Percentiles rank a stretch among this genome's conserved stretches.
phyloP scores from a whole-genome alignment of 805 yeast genomes.

The Cyberlindnera mycetangii region DNA sequence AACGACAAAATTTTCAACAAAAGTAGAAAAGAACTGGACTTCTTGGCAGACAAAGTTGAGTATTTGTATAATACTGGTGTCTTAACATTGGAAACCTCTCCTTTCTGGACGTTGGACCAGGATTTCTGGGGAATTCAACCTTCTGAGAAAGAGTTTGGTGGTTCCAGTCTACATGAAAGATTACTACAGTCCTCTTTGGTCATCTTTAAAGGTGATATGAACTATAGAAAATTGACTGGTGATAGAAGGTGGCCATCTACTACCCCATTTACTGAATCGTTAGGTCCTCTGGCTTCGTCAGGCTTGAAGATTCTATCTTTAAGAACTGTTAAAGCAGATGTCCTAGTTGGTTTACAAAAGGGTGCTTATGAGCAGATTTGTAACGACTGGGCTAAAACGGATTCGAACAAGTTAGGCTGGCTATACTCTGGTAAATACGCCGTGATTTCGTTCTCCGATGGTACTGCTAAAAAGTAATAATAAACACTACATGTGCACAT shows the following conservation, averaged over 20 bases:
- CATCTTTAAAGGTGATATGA: conserved; percentile 92
- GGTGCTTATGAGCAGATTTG: conserved; percentile 73
- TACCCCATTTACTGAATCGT: conserved; percentile 68
- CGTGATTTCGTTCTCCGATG: conserved; percentile 62
- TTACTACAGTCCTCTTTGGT: conserved; percentile 64
- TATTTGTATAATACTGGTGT: conserved; percentile 44
- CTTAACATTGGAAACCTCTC: conserved; percentile 52
- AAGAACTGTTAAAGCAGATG: conserved; percentile 96
- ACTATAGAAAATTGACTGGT: conserved; percentile 90
- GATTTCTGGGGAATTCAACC: conserved; percentile 72
- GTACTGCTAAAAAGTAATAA: conserved; percentile 24
- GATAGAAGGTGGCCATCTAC: conserved; percentile 86
- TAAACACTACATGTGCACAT: neutral
- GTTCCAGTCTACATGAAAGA: conserved; percentile 57
- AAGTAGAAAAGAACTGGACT: conserved; percentile 44
- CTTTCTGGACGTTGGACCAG: conserved; percentile 83
- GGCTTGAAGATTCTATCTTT: conserved; percentile 69
- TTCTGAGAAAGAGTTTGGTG: conserved; percentile 51
- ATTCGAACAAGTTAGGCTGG: conserved; percentile 76
- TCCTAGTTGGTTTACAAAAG: conserved; percentile 74
- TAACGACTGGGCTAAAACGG: conserved; percentile 55
- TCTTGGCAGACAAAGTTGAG: conserved; percentile 44
- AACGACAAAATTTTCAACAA: conserved; percentile 49
- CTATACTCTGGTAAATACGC: conserved; percentile 91
- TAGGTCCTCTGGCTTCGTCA: conserved; percentile 62